Percentiles rank a stretch among this genome's conserved stretches.
Conservation (phyloP, 345 rosid genomes). For the Laguncularia racemosa region DNA sequence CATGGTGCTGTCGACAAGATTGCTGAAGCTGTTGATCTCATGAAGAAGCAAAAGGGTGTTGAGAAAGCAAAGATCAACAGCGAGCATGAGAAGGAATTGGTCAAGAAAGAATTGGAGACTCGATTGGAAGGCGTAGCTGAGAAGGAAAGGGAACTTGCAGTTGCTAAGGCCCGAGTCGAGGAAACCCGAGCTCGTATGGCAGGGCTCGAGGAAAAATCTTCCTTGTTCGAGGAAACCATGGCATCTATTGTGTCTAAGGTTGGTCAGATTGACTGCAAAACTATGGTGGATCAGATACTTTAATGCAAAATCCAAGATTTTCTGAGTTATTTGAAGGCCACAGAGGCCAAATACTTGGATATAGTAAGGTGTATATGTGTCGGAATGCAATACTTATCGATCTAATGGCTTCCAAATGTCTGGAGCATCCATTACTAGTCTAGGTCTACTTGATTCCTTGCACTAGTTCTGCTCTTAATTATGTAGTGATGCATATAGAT, state of each 20-base stretch:
- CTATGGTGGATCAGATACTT: constrained; percentile 15
- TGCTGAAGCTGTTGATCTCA: constrained; percentile 40
- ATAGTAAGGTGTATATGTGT: too few relatives aligned
- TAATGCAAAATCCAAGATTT: constrained; percentile 3
- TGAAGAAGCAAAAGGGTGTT: constrained; percentile 18
- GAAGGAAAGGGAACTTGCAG: constrained; percentile 42
- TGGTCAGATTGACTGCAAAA: constrained; percentile 2
- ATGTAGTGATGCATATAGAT: too few relatives aligned
- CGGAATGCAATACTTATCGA: too few relatives aligned
- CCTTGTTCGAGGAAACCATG: constrained; percentile 27
- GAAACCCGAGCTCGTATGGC: constrained; percentile 28
- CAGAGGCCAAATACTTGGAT: too few relatives aligned
- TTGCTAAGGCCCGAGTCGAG: constrained; percentile 20
- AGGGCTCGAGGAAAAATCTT: constrained; percentile 38
- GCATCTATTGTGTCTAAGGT: constrained; percentile 12
- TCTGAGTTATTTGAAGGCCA: too few relatives aligned
- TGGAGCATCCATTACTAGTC: too few relatives aligned
- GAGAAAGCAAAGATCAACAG: constrained; percentile 34
- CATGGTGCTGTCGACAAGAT: constrained; percentile 39
- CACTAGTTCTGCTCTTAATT: too few relatives aligned
- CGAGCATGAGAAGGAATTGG: constrained; percentile 25
- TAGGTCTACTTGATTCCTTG: too few relatives aligned
- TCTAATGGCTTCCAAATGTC: too few relatives aligned
- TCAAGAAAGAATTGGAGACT: constrained; percentile 39
- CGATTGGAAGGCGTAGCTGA: constrained; percentile 31